Conservation (phyloP, 768 basidiomycete genomes). For the Boletus rubescentipes region DNA sequence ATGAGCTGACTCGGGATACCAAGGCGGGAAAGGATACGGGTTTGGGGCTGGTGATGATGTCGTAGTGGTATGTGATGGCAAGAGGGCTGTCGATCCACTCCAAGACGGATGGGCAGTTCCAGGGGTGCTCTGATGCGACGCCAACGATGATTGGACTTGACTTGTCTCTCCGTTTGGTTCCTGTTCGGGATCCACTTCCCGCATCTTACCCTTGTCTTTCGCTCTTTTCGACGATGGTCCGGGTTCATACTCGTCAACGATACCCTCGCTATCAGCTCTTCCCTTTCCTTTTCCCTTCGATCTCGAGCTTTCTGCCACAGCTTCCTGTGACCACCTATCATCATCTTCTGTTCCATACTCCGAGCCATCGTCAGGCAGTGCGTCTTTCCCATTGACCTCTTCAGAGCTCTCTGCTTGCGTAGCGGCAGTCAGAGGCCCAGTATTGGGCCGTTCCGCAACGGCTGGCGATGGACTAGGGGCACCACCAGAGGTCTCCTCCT, state of each 20-base stretch:
- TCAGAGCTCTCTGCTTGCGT: not conserved
- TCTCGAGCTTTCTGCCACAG: conserved; percentile 16
- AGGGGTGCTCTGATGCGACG: conserved; percentile 10
- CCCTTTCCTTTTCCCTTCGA: conserved; percentile 29
- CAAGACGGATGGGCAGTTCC: conserved; percentile 6
- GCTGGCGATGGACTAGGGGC: not conserved
- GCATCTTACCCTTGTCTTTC: conserved; percentile 24
- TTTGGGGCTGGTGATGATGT: conserved; percentile 37
- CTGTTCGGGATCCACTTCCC: conserved; percentile 13
- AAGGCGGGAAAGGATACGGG: conserved; percentile 64
- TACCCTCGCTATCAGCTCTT: conserved; percentile 19
- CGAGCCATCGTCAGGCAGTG: conserved; percentile 1
- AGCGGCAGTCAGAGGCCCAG: not conserved
- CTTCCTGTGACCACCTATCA: conserved; percentile 22
- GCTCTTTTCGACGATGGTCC: conserved; percentile 8
- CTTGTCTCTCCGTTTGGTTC: conserved; percentile 10
- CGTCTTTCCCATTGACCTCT: not conserved
- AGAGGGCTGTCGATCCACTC: not conserved
- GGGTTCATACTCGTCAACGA: conserved; percentile 9
- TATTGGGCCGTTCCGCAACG: not conserved
- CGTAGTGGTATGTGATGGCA: not conserved
- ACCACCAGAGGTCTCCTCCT: not conserved
- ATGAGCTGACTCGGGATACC: conserved; percentile 74
- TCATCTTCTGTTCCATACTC: conserved; percentile 21
- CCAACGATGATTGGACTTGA: conserved; percentile 7